Evolutionary conservation across 1,284 basidiomycete species (phyloP).

Genomic region (Austroboletus novae-zelandiae): DNA sequence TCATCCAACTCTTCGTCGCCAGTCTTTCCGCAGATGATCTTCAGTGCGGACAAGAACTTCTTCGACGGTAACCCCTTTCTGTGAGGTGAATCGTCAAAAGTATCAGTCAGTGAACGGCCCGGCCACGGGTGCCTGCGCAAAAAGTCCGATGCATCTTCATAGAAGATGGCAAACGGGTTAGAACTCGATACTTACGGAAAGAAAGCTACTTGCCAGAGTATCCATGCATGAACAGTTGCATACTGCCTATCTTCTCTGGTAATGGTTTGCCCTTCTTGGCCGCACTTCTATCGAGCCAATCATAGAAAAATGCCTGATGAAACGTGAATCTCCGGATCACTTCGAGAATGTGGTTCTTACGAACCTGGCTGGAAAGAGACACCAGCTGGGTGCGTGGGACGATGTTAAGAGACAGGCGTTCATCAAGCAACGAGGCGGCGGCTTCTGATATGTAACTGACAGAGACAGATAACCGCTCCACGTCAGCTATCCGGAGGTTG

Average conservation of each 20-base stretch:
- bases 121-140: slow-evolving; percentile 86
- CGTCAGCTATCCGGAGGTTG: slow-evolving; percentile 1
- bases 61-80: slow-evolving; percentile 63
- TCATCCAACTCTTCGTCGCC: slow-evolving; percentile 73
- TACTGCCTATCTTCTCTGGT: slow-evolving; percentile 86
- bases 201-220: slow-evolving; percentile 56
- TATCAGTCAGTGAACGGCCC: slow-evolving; percentile 77
- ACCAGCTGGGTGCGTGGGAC: slow-evolving; percentile 87
- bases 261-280: slow-evolving; percentile 77
- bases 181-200: background rate
- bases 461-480: background rate
- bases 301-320: slow-evolving; percentile 80
- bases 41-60: slow-evolving; percentile 62
- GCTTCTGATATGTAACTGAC: slow-evolving; percentile 70
- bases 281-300: slow-evolving; percentile 79
- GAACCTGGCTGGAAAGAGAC: slow-evolving; percentile 73
- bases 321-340: slow-evolving; percentile 6
- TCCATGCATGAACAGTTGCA: slow-evolving; percentile 87
- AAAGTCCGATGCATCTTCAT: slow-evolving; percentile 80
- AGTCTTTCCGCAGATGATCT: slow-evolving; percentile 76
- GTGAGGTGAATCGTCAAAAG: slow-evolving; percentile 79
- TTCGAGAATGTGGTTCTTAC: slow-evolving; percentile 21
- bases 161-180: background rate
- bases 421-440: slow-evolving; percentile 83
- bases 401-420: slow-evolving; percentile 71